These are phyloP conservation scores for Decorospora gaudefroyi DNA, from an alignment of 2,329 filamentous ascomycete genomes.

Conservation along the genomic window DNA sequence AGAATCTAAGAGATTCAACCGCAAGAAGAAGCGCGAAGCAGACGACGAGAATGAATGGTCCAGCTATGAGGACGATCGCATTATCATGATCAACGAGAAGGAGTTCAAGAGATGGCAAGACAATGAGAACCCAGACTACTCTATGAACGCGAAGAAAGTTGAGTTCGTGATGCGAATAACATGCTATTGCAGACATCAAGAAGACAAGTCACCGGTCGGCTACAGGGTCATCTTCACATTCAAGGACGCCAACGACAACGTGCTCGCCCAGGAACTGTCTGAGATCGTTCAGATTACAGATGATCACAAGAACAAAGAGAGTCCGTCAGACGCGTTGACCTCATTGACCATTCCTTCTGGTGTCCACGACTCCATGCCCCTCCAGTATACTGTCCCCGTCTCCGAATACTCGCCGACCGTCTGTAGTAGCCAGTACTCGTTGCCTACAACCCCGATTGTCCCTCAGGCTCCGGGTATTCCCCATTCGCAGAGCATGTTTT, in stretches of 20 bases:
- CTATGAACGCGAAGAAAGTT: constrained; percentile 66
- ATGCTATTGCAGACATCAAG: constrained; percentile 94
- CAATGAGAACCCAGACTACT: constrained; percentile 27
- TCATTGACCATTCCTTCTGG: constrained; percentile 26
- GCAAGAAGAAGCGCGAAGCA: constrained; percentile 87
- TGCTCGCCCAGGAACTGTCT: constrained; percentile 78
- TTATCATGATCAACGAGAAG: constrained; percentile 49
- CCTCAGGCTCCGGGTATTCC: constrained; percentile 26
- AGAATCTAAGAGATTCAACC: constrained; percentile 85
- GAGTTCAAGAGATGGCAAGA: constrained; percentile 45
- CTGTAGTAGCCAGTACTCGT: constrained; percentile 31
- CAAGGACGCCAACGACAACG: constrained; percentile 74
- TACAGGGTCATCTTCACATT: constrained; percentile 95
- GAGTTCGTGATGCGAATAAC: constrained; percentile 93
- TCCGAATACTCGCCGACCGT: constrained; percentile 31
- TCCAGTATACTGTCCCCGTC: constrained; percentile 22
- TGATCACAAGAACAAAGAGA: constrained; percentile 76
- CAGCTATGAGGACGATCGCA: constrained; percentile 53
- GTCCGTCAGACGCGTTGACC: constrained; percentile 26
- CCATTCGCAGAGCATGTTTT: constrained; percentile 27
- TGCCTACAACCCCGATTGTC: constrained; percentile 35
- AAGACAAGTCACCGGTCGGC: constrained; percentile 75
- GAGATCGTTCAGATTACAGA: constrained; percentile 95
- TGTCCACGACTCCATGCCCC: constrained; percentile 18
- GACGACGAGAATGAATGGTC: constrained; percentile 87